Evolutionary conservation across 208 protist species (phyloP).

Genomic region (Leptomonas pyrrhocoris): DNA sequence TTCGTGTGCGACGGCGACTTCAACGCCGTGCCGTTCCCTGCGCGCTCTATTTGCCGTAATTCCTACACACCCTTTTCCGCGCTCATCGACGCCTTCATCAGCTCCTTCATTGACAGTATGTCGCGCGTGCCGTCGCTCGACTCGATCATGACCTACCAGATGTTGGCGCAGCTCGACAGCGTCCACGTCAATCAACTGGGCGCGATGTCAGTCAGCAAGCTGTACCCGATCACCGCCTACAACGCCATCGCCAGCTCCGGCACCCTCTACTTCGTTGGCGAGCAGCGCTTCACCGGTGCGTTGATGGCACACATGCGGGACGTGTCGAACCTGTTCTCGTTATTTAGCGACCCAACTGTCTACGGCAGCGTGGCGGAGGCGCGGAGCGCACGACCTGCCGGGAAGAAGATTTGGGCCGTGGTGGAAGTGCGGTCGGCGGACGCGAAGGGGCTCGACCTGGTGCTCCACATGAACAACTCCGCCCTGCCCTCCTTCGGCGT

Average conservation of each 20-base stretch:
- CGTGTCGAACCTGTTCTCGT: slow-evolving; percentile 33
- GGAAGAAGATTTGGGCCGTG: slow-evolving; percentile 10
- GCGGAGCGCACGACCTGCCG: not conserved
- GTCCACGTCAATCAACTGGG: no score
- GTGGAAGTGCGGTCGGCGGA: slow-evolving; percentile 12
- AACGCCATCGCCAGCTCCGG: slow-evolving; percentile 47
- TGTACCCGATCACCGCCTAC: slow-evolving; percentile 38
- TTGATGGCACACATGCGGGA: slow-evolving; percentile 42
- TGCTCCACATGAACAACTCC: slow-evolving; percentile 46
- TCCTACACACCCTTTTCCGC: not conserved
- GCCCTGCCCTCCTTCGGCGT: slow-evolving; percentile 22
- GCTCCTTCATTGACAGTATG: slow-evolving; percentile 24
- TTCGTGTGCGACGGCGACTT: slow-evolving; percentile 37
- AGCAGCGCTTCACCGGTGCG: slow-evolving; percentile 8
- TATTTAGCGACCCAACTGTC: slow-evolving; percentile 28
- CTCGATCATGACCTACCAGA: slow-evolving; percentile 51
- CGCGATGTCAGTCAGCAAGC: slow-evolving; percentile 8
- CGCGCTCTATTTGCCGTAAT: slow-evolving; percentile 14
- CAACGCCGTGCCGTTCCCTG: slow-evolving; percentile 22
- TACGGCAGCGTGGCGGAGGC: slow-evolving; percentile 23
- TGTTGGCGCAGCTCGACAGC: slow-evolving; percentile 60
- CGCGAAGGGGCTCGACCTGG: slow-evolving; percentile 12
- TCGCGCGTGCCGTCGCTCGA: slow-evolving; percentile 40
- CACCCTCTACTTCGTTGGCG: slow-evolving; percentile 55
- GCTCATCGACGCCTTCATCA: slow-evolving; percentile 42